A percentile compares a stretch with the other conserved stretches of the same genome.
These are phyloP conservation scores for Globisporangium barbulae DNA, from an alignment of 352 stramenopile genomes.

Conservation along the genomic window DNA sequence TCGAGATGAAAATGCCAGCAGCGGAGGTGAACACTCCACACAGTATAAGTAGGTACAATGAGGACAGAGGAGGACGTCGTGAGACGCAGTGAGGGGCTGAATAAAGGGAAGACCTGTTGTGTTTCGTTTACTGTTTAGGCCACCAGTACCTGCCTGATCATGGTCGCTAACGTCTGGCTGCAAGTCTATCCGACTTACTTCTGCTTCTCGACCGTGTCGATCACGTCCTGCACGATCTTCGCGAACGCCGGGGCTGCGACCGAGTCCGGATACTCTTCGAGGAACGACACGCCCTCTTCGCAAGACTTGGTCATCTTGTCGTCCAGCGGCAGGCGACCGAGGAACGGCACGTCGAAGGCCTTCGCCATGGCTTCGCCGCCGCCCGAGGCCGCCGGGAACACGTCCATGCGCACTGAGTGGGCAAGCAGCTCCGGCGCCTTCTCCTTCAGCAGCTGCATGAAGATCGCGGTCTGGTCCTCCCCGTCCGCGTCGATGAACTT, in stretches of 20 bases:
- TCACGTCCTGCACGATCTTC: conserved; percentile 69
- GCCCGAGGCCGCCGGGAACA: conserved; percentile 87
- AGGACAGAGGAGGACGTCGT: neutral
- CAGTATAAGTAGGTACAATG: conserved; percentile 1
- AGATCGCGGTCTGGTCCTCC: conserved; percentile 50
- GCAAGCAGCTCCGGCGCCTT: conserved; percentile 82
- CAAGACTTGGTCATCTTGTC: conserved; percentile 95
- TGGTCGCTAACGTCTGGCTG: neutral
- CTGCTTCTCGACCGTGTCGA: conserved; percentile 53
- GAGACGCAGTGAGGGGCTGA: neutral
- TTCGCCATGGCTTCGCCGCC: conserved; percentile 95
- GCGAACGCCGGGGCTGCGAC: conserved; percentile 65
- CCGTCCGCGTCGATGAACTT: conserved; percentile 60
- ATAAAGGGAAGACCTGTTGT: neutral
- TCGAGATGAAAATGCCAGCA: neutral
- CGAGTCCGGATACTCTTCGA: conserved; percentile 85
- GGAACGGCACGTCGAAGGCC: conserved; percentile 95
- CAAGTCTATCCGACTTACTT: neutral
- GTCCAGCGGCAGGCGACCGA: conserved; percentile 96
- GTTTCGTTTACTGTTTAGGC: neutral
- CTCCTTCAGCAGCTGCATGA: conserved; percentile 82
- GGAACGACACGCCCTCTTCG: conserved; percentile 94
- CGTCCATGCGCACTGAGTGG: conserved; percentile 62
- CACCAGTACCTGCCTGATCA: neutral
- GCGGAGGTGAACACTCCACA: neutral